Base-by-base conservation (phyloP, 768 basidiomycete genomes). In the Trametes cubensis region DNA sequence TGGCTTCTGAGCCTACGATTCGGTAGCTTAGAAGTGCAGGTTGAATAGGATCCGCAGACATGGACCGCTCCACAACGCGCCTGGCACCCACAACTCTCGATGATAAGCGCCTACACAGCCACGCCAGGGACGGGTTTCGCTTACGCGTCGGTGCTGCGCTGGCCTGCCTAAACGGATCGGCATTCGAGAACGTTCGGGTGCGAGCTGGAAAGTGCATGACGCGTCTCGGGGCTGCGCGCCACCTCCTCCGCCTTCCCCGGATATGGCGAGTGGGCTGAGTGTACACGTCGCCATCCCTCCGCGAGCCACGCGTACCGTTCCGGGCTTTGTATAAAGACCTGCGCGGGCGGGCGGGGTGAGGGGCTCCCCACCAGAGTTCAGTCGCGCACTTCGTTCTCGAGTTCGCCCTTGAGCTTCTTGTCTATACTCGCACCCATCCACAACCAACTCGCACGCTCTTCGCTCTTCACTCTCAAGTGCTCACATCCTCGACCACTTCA, bases 181-280 rank as follows among this genome's bases (percentile, higher is more conserved):
- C 3, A 28, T 53, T 60, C 59, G 51, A 48, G 59, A 55, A 55
- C 6, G 52, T 60, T 60, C 59, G 52, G 38, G 30, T 45, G 23
- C 13, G 21, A 26, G 17, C 52, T n/a, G 26, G 58, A 53, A 40
- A 7, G 44, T 47, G 42, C 58, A 17, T 28, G 58, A 52, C 41
- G 26, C 50, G 17, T 17, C 58, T 11, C 58, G 58, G 20, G 18
- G 50, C 30, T 45, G 41, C 58, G 42, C 11, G 41, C 34, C 34
- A 34, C 34, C 34, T 34, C 34, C 34, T 10, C 6, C 34, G 2
- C 34, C 11, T 10, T 34, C 34, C 34, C 34, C 34, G 34, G 34
- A 34, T 11, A 34, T 34, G 34, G 34, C 34, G 34, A 2, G 34
- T 11, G 5, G n/a, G 34, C 10, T 11, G 6, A 11, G 34, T 11